A percentile compares a stretch with the other conserved stretches of the same genome.
These are phyloP conservation scores for Dimocarpus longan DNA, from an alignment of 345 rosid genomes.

Conservation along the genomic window DNA sequence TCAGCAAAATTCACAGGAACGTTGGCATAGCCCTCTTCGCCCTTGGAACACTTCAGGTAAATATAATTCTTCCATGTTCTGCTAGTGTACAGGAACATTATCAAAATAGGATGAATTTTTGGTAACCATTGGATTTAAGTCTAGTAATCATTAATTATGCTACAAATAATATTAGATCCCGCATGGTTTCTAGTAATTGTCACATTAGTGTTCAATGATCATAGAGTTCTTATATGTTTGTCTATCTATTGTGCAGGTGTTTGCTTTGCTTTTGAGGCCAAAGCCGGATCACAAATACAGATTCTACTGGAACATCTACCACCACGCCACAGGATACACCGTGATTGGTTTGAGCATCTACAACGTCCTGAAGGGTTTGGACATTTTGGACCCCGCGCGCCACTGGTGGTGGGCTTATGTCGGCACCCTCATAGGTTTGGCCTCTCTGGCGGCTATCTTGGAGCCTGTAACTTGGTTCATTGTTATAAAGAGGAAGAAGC, in stretches of 20 bases:
- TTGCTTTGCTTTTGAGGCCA: constrained; percentile 84
- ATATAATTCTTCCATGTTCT: neutral
- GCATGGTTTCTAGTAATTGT: neutral
- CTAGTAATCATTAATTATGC: too few species aligned
- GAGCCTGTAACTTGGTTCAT: constrained; percentile 78
- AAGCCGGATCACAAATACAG: constrained; percentile 87
- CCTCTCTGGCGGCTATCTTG: constrained; percentile 41
- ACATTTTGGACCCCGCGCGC: constrained; percentile 51
- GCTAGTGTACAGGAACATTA: too few species aligned
- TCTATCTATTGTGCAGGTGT: constrained; percentile 32
- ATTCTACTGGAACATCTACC: constrained; percentile 86
- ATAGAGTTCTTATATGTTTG: too few species aligned
- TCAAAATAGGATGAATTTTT: too few species aligned
- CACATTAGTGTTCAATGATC: too few species aligned
- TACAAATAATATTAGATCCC: too few species aligned
- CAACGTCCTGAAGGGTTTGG: constrained; percentile 74
- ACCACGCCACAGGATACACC: constrained; percentile 70
- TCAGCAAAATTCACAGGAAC: constrained; percentile 53
- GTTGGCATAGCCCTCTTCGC: constrained; percentile 72
- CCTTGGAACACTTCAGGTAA: constrained; percentile 82
- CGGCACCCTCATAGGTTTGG: constrained; percentile 60
- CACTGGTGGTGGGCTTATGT: constrained; percentile 66
- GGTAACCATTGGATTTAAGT: too few species aligned
- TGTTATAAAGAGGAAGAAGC: constrained; percentile 60
- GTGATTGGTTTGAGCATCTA: constrained; percentile 57